Percentiles rank a stretch among this genome's conserved stretches.
Evolutionary conservation across 345 rosid genomes (phyloP).

Genomic region (Brassica nigra): DNA sequence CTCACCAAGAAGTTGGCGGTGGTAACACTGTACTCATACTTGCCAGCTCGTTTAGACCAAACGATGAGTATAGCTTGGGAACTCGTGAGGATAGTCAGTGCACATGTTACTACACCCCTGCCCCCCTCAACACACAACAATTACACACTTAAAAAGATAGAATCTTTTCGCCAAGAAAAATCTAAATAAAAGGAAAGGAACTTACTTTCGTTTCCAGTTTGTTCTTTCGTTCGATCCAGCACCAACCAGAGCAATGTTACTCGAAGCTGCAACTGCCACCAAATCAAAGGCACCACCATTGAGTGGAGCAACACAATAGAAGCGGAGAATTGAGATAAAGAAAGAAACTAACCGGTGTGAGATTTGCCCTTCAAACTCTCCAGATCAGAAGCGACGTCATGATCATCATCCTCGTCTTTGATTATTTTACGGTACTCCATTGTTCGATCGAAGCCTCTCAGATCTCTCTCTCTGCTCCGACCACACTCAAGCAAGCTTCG

Average conservation of each 20-base stretch:
- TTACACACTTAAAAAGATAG: neutral
- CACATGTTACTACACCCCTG: constrained; percentile 78
- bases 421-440: constrained; percentile 77
- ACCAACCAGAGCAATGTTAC: constrained; percentile 44
- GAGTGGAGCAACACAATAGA: constrained; percentile 1
- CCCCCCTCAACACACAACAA: constrained; percentile 1
- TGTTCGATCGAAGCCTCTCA: constrained; percentile 18
- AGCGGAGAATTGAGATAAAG: neutral
- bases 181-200: neutral
- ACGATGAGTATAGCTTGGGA: constrained; percentile 96
- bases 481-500: neutral
- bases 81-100: constrained; percentile 86
- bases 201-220: constrained; percentile 86
- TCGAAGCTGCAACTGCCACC: constrained; percentile 42
- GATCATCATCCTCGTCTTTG: constrained; percentile 65
- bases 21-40: constrained; percentile 93
- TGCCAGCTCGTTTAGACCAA: constrained; percentile 99
- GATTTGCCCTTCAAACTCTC: constrained; percentile 40
- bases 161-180: neutral
- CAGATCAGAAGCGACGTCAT: constrained; percentile 35
- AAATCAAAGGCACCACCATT: constrained; percentile 19
- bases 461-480: constrained; percentile 44
- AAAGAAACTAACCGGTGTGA: constrained; percentile 14
- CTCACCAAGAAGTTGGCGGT: constrained; percentile 88
- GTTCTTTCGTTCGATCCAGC: constrained; percentile 46